Conservation (phyloP, 2,329 filamentous ascomycete genomes). For the Ascochyta pisi region DNA sequence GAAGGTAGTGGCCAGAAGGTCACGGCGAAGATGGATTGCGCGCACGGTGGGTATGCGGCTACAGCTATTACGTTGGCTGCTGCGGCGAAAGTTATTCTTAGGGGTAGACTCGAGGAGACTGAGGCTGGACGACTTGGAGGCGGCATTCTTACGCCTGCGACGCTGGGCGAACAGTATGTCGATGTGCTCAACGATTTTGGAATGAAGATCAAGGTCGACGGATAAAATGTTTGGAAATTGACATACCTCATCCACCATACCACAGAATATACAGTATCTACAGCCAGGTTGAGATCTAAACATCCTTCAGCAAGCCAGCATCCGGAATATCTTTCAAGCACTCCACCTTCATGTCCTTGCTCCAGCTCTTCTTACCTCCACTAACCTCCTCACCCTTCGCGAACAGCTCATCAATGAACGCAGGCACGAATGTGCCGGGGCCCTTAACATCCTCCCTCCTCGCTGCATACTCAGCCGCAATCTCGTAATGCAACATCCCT, state of each 20-base stretch:
- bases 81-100: constrained; percentile 69
- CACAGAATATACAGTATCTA: too few species aligned
- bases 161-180: constrained; percentile 70
- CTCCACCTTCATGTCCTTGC: constrained; percentile 23
- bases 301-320: constrained; percentile 28
- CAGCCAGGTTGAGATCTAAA: not conserved
- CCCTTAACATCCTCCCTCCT: constrained; percentile 69
- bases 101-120: constrained; percentile 60
- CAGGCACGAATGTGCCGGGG: constrained; percentile 85
- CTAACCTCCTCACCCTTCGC: constrained; percentile 19
- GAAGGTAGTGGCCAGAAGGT: constrained; percentile 60
- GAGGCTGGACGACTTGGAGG: constrained; percentile 63
- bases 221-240: not conserved
- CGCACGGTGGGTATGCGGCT: constrained; percentile 70
- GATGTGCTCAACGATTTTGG: constrained; percentile 68
- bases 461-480: constrained; percentile 74
- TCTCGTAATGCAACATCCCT: constrained; percentile 78
- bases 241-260: not conserved
- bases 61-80: constrained; percentile 70
- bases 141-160: constrained; percentile 75
- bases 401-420: constrained; percentile 77
- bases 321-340: constrained; percentile 29
- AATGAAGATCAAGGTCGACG: constrained; percentile 59
- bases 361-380: constrained; percentile 19
- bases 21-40: constrained; percentile 61